Percentiles rank a stretch among this genome's conserved stretches.
Evolutionary conservation across 2,329 filamentous ascomycete genomes (phyloP).

Genomic region (Microsporum audouinii): DNA sequence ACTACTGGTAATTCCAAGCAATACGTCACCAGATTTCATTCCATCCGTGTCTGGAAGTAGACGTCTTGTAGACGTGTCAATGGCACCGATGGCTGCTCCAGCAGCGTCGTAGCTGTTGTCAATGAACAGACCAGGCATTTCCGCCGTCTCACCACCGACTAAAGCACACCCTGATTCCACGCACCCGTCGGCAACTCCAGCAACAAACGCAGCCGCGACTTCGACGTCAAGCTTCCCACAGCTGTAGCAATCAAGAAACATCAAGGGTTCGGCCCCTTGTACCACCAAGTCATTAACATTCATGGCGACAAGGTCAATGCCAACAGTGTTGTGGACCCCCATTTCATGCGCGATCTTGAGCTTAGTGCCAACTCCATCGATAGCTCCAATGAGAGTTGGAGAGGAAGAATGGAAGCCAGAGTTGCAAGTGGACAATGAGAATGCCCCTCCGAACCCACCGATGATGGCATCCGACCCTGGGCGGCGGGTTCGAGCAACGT

Average conservation of each 20-base stretch:
- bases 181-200: constrained; percentile 82
- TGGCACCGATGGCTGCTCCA: constrained; percentile 77
- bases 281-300: constrained; percentile 97
- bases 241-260: constrained; percentile 97
- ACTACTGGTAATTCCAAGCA: constrained; percentile 73
- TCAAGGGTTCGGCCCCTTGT: constrained; percentile 85
- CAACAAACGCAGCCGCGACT: constrained; percentile 72
- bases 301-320: constrained; percentile 96
- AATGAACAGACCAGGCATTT: constrained; percentile 94
- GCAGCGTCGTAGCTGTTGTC: constrained; percentile 86
- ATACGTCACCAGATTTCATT: constrained; percentile 73
- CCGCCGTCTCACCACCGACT: constrained; percentile 93
- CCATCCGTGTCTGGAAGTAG: constrained; percentile 63
- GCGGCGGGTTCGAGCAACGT: constrained; percentile 72
- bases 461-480: constrained; percentile 87
- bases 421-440: constrained; percentile 55
- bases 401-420: constrained; percentile 65
- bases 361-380: constrained; percentile 94
- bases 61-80: constrained; percentile 45
- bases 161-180: constrained; percentile 74
- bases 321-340: constrained; percentile 84
- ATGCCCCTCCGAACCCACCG: constrained; percentile 84
- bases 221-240: constrained; percentile 76
- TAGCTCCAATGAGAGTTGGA: constrained; percentile 81
- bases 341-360: constrained; percentile 89